Evolutionary conservation across 2,329 filamentous ascomycete genomes (phyloP).

Genomic region (Sporothrix schenckii): DNA sequence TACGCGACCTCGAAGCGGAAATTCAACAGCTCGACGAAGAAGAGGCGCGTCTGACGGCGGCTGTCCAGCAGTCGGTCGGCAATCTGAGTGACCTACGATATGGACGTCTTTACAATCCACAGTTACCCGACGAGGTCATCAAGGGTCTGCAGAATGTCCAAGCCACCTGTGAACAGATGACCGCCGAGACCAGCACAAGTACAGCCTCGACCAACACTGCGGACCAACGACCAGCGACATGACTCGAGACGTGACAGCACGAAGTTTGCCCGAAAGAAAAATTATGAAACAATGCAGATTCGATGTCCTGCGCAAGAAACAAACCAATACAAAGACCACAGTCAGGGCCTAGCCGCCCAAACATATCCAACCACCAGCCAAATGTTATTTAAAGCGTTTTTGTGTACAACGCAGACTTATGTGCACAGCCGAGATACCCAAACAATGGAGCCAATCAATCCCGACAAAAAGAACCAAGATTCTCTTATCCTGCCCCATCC

Average conservation of each 20-base stretch:
- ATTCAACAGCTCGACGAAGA: slow-evolving; percentile 68
- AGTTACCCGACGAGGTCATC: slow-evolving; percentile 67
- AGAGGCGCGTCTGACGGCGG: slow-evolving; percentile 60
- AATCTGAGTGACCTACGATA: slow-evolving; percentile 81
- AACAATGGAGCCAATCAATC: slow-evolving; percentile 2
- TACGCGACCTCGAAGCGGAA: slow-evolving; percentile 67
- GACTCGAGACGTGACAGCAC: neutral
- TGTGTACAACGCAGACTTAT: neutral
- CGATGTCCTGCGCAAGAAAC: neutral
- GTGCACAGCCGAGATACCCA: slow-evolving; percentile 22
- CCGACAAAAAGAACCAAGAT: neutral
- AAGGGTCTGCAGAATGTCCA: slow-evolving; percentile 67
- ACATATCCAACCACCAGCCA: slow-evolving; percentile 18
- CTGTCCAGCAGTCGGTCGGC: slow-evolving; percentile 68
- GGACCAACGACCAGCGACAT: slow-evolving; percentile 2
- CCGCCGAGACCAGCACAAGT: neutral
- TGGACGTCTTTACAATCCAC: slow-evolving; percentile 68
- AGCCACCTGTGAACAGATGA: slow-evolving; percentile 57
- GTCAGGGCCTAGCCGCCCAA: slow-evolving; percentile 5
- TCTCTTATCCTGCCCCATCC: neutral
- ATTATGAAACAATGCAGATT: neutral
- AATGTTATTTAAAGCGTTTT: slow-evolving; percentile 15
- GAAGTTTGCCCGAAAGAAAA: neutral
- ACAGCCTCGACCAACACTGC: neutral
- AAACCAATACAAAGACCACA: neutral